Conservation (phyloP, 495 filamentous ascomycete genomes). For the Penicillium maclennaniae region DNA sequence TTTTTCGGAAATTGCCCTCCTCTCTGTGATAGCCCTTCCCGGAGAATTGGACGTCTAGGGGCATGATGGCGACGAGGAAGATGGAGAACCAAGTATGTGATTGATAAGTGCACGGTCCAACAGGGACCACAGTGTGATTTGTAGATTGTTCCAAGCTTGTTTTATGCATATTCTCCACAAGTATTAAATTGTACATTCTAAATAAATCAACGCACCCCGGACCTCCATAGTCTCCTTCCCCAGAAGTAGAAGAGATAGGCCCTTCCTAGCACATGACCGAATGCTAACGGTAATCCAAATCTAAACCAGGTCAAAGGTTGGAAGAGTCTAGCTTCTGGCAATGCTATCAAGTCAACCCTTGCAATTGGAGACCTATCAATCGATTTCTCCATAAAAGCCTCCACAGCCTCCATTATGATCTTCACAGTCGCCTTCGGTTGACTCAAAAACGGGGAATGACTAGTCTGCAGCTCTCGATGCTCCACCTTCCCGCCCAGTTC, state of each 20-base stretch:
- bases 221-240: conserved; percentile 14
- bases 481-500: conserved; percentile 25
- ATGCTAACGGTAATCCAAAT: conserved; percentile 21
- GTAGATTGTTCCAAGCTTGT: too few relatives aligned
- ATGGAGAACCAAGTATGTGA: too few relatives aligned
- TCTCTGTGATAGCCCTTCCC: too few relatives aligned
- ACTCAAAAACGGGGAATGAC: conserved; percentile 37
- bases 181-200: too few relatives aligned
- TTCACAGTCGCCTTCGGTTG: conserved; percentile 22
- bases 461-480: conserved; percentile 29
- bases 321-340: conserved; percentile 6
- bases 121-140: too few relatives aligned
- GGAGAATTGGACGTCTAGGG: too few relatives aligned
- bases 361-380: background rate
- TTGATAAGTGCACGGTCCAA: too few relatives aligned
- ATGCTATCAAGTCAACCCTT: background rate
- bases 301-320: conserved; percentile 19
- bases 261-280: conserved; percentile 17
- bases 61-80: too few relatives aligned
- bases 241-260: conserved; percentile 10
- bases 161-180: too few relatives aligned
- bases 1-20: too few relatives aligned
- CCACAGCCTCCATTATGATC: conserved; percentile 26
- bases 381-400: conserved; percentile 16
- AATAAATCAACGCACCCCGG: background rate